A percentile compares a stretch with the other conserved stretches of the same genome.
Conservation (phyloP, 352 stramenopile species). For the Globisporangium megalacanthum region DNA sequence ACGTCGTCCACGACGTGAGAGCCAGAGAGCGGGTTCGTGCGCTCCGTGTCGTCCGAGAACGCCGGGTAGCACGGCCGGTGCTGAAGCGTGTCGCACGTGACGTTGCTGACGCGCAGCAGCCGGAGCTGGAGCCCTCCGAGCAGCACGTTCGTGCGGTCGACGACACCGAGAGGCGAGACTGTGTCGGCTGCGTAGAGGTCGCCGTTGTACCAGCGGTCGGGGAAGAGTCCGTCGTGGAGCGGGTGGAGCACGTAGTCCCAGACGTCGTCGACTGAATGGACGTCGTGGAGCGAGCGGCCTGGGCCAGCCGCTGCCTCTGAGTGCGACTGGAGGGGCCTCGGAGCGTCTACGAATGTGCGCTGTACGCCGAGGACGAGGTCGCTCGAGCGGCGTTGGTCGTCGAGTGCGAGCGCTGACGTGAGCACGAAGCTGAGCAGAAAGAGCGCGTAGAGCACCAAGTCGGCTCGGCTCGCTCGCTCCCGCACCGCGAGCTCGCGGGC, state of each 20-base stretch:
- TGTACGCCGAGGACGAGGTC: constrained; percentile 28
- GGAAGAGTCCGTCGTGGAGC: constrained; percentile 38
- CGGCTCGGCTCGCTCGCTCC: constrained; percentile 34
- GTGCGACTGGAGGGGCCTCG: neutral
- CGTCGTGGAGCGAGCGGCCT: constrained; percentile 22
- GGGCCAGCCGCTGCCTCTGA: neutral
- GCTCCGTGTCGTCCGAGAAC: constrained; percentile 23
- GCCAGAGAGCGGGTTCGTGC: constrained; percentile 11
- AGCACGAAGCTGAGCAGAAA: constrained; percentile 44
- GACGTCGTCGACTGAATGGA: constrained; percentile 37
- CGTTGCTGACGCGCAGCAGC: constrained; percentile 34
- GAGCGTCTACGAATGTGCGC: constrained; percentile 14
- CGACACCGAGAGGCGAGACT: constrained; percentile 43
- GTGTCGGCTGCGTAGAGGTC: constrained; percentile 40
- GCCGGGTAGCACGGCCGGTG: constrained; percentile 27
- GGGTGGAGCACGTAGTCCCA: constrained; percentile 48
- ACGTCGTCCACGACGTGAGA: constrained; percentile 21
- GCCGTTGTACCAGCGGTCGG: constrained; percentile 52
- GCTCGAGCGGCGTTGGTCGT: constrained; percentile 29
- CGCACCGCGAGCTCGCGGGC: constrained; percentile 34
- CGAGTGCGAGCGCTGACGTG: constrained; percentile 35
- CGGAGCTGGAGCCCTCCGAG: constrained; percentile 53
- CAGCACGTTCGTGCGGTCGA: constrained; percentile 42
- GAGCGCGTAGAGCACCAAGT: constrained; percentile 36
- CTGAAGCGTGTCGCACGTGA: constrained; percentile 12